phyloP scores from a whole-genome alignment of 208 protist species.

The Leishmania lainsoni region DNA sequence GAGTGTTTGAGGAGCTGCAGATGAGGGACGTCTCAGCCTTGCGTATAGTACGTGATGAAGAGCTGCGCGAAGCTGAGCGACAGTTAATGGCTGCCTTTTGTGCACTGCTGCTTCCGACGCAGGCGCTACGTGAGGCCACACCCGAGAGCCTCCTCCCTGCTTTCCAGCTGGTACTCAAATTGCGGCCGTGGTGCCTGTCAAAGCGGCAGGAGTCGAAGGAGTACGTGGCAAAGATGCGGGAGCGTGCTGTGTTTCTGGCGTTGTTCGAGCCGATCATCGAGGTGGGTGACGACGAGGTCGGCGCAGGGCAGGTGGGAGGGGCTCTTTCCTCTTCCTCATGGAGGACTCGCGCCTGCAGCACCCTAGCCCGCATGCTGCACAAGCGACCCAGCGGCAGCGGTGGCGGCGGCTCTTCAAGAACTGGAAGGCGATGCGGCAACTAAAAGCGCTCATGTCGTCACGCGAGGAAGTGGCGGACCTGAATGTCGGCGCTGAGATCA shows the following conservation, averaged over 20 bases:
- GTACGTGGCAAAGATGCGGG: conserved; percentile 60
- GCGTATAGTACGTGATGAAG: conserved; percentile 71
- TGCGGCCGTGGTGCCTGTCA: conserved; percentile 80
- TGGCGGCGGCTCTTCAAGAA: conserved; percentile 84
- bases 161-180: conserved; percentile 69
- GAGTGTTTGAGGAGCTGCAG: conserved; percentile 77
- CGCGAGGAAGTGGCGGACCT: conserved; percentile 50
- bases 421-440: conserved; percentile 76
- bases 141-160: conserved; percentile 51
- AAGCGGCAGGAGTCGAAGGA: conserved; percentile 72
- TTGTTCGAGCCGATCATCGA: conserved; percentile 70
- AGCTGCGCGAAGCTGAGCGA: conserved; percentile 71
- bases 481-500: conserved; percentile 44
- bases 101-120: conserved; percentile 68
- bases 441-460: conserved; percentile 76
- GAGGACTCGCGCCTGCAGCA: background rate
- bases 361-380: conserved; percentile 18
- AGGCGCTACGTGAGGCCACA: conserved; percentile 45
- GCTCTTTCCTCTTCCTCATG: background rate
- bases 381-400: conserved; percentile 47
- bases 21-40: conserved; percentile 65
- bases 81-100: conserved; percentile 86
- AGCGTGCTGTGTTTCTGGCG: conserved; percentile 69
- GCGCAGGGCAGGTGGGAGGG: background rate
- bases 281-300: conserved; percentile 18